Conservation (phyloP, 768 basidiomycete species). For the Trametes meyenii region DNA sequence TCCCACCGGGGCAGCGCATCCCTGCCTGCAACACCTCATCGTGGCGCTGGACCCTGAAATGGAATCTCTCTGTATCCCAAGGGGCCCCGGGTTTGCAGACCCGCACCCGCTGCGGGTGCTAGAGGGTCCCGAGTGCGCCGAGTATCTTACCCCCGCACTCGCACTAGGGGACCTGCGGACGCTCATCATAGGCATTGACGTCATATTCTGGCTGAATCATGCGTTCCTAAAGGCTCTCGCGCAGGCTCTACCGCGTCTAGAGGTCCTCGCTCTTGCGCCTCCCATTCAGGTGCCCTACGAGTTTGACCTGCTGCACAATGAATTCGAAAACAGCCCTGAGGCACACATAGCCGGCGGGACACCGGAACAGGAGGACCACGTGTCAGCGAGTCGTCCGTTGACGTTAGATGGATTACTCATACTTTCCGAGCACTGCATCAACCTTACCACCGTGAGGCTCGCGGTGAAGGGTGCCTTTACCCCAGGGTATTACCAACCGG, state of each 20-base stretch:
- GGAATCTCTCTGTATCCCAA: not conserved
- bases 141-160: not conserved
- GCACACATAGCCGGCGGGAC: no score
- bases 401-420: not conserved
- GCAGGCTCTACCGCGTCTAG: not conserved
- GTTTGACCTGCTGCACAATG: not conserved
- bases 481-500: not conserved
- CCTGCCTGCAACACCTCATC: not conserved
- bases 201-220: not conserved
- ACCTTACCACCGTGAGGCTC: not conserved
- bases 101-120: not conserved
- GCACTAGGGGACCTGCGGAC: not conserved
- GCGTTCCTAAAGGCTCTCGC: not conserved
- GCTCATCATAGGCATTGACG: not conserved
- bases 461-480: not conserved
- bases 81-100: not conserved
- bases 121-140: not conserved
- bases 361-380: not conserved
- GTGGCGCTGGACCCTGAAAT: not conserved
- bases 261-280: not conserved
- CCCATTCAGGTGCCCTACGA: not conserved
- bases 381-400: not conserved
- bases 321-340: not conserved
- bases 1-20: no score
- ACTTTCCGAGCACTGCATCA: not conserved